These are phyloP conservation scores for Debaryomyces hansenii DNA, from an alignment of 805 yeast genomes.

Conservation along the genomic window DNA sequence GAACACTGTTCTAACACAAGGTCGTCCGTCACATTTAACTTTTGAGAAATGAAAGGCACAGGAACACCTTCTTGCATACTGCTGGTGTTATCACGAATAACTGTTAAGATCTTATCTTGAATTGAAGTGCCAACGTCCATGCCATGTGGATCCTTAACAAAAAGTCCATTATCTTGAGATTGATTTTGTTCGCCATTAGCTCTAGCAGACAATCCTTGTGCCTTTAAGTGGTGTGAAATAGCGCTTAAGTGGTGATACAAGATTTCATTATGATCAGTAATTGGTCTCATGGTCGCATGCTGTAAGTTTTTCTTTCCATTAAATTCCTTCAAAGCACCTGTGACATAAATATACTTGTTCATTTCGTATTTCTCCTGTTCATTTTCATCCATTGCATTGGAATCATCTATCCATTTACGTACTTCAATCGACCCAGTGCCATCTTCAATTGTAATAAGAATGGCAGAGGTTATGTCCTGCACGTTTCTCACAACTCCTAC, in stretches of 20 bases:
- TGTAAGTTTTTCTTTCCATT: conserved; percentile 64
- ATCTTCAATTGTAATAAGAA: conserved; percentile 66
- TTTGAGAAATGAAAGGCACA: conserved; percentile 57
- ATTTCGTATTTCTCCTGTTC: conserved; percentile 35
- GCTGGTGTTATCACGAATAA: conserved; percentile 50
- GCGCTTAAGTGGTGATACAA: conserved; percentile 68
- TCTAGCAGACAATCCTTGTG: conserved; percentile 46
- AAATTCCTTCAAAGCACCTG: conserved; percentile 52
- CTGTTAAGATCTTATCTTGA: conserved; percentile 48
- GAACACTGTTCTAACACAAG: conserved; percentile 52
- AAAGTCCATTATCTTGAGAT: conserved; percentile 20
- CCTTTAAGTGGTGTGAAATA: conserved; percentile 53
- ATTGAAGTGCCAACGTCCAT: conserved; percentile 13
- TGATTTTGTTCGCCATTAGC: conserved; percentile 14
- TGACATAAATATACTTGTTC: conserved; percentile 61
- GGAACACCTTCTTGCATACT: conserved; percentile 80
- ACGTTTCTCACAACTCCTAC: conserved; percentile 72
- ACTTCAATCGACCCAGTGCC: conserved; percentile 68
- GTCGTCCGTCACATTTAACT: conserved; percentile 49
- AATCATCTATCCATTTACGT: conserved; percentile 56
- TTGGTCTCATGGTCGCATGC: conserved; percentile 56
- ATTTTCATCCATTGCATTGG: conserved; percentile 27
- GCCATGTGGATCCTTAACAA: conserved; percentile 28
- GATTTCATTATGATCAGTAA: conserved; percentile 67
- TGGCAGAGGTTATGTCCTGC: conserved; percentile 55